Evolutionary conservation across 345 rosid species (phyloP).

Genomic region (Fremontodendron californicum): DNA sequence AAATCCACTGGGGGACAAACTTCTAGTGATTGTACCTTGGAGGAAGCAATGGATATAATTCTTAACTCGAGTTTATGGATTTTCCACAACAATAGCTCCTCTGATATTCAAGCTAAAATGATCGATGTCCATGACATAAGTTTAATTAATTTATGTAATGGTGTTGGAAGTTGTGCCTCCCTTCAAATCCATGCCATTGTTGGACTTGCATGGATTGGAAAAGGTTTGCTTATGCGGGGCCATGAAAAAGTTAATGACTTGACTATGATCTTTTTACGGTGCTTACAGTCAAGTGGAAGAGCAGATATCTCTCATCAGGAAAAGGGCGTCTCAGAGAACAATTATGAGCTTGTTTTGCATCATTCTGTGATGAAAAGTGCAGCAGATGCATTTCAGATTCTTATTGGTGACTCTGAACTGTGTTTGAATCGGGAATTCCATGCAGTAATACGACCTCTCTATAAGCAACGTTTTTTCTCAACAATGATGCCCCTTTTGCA

Average conservation of each 20-base stretch:
- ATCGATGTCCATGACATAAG: conserved; percentile 29
- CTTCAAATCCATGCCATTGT: conserved; percentile 56
- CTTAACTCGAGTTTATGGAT: conserved; percentile 29
- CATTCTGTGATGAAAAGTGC: conserved; percentile 53
- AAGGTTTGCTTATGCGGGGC: conserved; percentile 90
- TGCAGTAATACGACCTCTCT: conserved; percentile 78
- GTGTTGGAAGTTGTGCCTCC: conserved; percentile 30
- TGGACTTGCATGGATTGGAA: conserved; percentile 93
- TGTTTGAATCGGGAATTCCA: conserved; percentile 67
- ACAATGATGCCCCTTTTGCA: conserved; percentile 63
- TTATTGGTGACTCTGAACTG: conserved; percentile 68
- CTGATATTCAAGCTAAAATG: conserved; percentile 20
- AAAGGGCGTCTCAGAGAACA: conserved; percentile 19
- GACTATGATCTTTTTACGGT: conserved; percentile 49
- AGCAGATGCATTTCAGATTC: conserved; percentile 80
- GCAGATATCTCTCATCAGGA: conserved; percentile 18
- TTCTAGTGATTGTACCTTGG: conserved; percentile 45
- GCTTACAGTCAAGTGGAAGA: conserved; percentile 42
- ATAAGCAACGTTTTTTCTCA: conserved; percentile 84
- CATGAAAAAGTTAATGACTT: conserved; percentile 68
- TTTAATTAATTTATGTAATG: conserved; percentile 34
- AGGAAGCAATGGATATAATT: conserved; percentile 66
- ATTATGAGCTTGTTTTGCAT: conserved; percentile 24
- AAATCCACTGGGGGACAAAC: conserved; percentile 30
- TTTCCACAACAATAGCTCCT: conserved; percentile 20